A percentile compares a stretch with the other conserved stretches of the same genome.
Evolutionary conservation across 768 basidiomycete species (phyloP).

Genomic region (Phaeolepiota aurea): DNA sequence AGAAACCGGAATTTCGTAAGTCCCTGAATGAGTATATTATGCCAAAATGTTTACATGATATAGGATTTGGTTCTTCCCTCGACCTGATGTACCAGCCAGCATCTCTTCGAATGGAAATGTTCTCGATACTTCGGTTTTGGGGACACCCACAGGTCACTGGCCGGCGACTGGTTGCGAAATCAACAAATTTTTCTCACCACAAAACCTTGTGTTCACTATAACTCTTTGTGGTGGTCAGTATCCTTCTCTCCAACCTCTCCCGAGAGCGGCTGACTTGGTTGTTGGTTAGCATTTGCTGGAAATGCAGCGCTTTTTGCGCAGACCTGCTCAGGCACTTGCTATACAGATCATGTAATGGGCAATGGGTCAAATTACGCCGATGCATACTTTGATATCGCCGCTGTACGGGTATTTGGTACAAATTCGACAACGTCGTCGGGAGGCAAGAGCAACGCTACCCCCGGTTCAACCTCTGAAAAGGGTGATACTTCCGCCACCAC

Average conservation of each 20-base stretch:
- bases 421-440: conserved; percentile 10
- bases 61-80: conserved; percentile 60
- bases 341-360: conserved; percentile 63
- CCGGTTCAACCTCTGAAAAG: too few relatives aligned
- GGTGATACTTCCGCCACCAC: too few relatives aligned
- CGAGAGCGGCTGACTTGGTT: too few relatives aligned
- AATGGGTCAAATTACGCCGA: conserved; percentile 50
- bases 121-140: conserved; percentile 48
- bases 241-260: conserved; percentile 1
- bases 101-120: conserved; percentile 41
- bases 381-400: conserved; percentile 69
- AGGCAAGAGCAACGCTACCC: neutral
- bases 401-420: conserved; percentile 26
- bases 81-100: conserved; percentile 36
- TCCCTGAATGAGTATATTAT: conserved; percentile 4
- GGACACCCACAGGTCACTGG: conserved; percentile 66
- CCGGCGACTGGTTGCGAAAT: conserved; percentile 47
- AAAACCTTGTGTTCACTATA: conserved; percentile 67
- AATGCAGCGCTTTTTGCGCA: conserved; percentile 39
- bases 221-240: conserved; percentile 54
- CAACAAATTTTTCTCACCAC: conserved; percentile 46
- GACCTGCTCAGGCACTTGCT: conserved; percentile 62
- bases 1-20: conserved; percentile 54
- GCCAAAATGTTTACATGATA: conserved; percentile 1
- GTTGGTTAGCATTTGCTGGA: too few relatives aligned